These are phyloP conservation scores for Backusella sp. DNA, from an alignment of 192 early-diverging fungal genomes.

Conservation along the genomic window DNA sequence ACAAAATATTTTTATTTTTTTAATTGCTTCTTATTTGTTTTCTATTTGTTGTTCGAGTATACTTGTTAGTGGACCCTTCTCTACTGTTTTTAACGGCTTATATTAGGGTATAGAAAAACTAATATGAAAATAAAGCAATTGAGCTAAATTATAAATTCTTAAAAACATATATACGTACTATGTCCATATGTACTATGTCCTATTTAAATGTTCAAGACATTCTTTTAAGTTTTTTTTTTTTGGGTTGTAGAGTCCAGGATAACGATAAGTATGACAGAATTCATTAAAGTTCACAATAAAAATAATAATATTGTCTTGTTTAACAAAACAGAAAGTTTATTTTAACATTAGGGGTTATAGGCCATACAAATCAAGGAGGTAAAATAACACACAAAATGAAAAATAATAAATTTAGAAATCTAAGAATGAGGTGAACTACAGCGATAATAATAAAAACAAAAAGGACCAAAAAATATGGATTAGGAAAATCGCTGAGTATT, in stretches of 20 bases:
- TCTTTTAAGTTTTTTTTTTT: background rate
- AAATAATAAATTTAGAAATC: background rate
- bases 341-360: background rate
- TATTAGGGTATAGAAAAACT: background rate
- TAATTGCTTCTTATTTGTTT: background rate
- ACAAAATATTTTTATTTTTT: background rate
- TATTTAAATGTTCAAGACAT: background rate
- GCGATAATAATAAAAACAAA: background rate
- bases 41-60: background rate
- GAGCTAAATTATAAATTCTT: too few species aligned
- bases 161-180: too few species aligned
- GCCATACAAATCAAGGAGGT: background rate
- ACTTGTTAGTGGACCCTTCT: background rate
- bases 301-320: background rate
- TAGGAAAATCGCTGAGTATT: background rate
- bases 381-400: background rate
- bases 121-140: too few species aligned
- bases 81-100: too few species aligned
- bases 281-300: background rate
- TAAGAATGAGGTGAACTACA: too few species aligned
- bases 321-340: slow-evolving; percentile 2
- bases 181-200: too few species aligned
- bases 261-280: background rate
- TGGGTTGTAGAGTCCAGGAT: background rate
- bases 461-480: background rate